Conservation (phyloP, 257 asterid species). For the Solanum gracilifrons region DNA sequence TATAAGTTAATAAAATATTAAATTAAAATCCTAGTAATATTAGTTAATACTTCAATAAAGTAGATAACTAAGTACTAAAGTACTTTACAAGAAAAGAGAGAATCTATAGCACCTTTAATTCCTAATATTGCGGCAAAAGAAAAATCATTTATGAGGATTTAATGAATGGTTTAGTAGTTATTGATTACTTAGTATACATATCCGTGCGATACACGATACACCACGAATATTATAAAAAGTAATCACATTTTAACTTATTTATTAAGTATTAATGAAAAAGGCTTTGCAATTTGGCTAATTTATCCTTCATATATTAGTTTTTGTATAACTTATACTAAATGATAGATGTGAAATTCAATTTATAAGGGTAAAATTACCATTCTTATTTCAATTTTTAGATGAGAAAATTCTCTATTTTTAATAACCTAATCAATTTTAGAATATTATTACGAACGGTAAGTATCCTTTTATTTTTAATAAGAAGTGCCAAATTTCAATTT, state of each 20-base stretch:
- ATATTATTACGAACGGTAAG: accelerated
- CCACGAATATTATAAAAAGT: no score
- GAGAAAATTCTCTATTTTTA: background rate
- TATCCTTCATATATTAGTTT: no score
- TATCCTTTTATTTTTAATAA: background rate
- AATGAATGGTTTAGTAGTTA: background rate
- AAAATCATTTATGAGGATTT: background rate
- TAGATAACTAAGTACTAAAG: background rate
- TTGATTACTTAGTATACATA: background rate
- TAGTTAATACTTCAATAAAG: background rate
- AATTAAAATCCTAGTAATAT: background rate
- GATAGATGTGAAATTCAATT: background rate
- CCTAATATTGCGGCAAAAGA: background rate
- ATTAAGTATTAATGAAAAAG: background rate
- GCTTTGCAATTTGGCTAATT: no score
- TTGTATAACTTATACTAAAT: no score
- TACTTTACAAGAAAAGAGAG: background rate
- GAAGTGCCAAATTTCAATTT: accelerated
- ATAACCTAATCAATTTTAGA: background rate
- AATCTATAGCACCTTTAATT: background rate
- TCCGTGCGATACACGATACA: background rate
- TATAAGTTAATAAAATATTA: background rate
- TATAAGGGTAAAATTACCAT: background rate
- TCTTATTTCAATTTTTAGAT: background rate
- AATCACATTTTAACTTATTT: no score